Evolutionary conservation across 176 grass and related monocot species (phyloP), one percentile per base, ranked within the genome.

Genomic region (Oryza officinalis): DNA sequence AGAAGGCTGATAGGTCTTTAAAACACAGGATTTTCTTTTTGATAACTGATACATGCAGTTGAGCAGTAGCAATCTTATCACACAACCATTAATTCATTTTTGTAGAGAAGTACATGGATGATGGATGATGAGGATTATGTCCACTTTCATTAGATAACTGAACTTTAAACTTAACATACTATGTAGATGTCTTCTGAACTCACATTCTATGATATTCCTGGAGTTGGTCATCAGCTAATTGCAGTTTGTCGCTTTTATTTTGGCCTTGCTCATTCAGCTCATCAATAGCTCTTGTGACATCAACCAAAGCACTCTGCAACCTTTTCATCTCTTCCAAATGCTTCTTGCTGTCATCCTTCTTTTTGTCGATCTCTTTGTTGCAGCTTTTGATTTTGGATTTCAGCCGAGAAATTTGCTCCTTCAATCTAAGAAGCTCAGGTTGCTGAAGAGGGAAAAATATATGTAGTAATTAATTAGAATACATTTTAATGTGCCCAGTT

Each of bases 371-470:
- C 89, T 98, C 93, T 76, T 98, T 98, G 61, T 84, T 90, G 85
- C 89, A 93, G 70, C 96, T 98, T 88, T 98, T 98, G 63, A 98
- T 95, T 93, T 98, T 98, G 45, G 96, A 98, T 86, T 90, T 92
- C 52, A 98, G 89, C n/a, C 96, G 91, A 72, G 96, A 95, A 85
- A 75, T 95, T 88, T 98, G 91, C 60, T 98, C 96, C 83, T 88
- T 98, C 72, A 98, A 67, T 84, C 88, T 93, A 63, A 98, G 93
- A 76, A 95, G 96, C 75, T 95, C 96, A 38, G 96, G 96, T 95
- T 95, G 96, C 96, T 98, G 90, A 71, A 80, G 63, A 86, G 72
- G 13, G 4, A 18, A 54, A 65, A 75, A 69, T 3, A 91, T 23
- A 84, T 71, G 54, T 3, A 79, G 52, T 61, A 69, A 76, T 23